A percentile compares a stretch with the other conserved stretches of the same genome.
These are phyloP conservation scores for Aspergillus neoniger DNA, from an alignment of 2,329 filamentous ascomycete species.

Conservation along the genomic window DNA sequence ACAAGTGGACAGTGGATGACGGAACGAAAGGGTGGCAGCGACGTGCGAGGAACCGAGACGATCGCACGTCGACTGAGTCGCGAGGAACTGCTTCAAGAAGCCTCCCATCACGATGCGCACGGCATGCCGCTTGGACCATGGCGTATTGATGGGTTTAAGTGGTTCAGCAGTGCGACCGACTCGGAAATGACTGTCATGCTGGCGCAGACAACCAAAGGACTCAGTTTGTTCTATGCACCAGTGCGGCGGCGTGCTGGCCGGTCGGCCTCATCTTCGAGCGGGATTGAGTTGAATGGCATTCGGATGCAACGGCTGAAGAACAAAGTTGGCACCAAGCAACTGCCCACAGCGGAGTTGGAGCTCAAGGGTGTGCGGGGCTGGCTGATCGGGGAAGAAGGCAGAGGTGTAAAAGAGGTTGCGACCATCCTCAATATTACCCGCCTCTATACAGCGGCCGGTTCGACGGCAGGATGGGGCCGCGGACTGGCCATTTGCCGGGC, in stretches of 20 bases:
- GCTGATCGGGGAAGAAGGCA: constrained; percentile 66
- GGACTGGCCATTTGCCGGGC: constrained; percentile 44
- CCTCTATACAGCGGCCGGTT: constrained; percentile 44
- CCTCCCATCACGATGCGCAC: background rate
- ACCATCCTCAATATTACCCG: constrained; percentile 68
- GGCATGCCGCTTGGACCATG: constrained; percentile 16
- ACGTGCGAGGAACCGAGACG: constrained; percentile 69
- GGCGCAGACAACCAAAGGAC: constrained; percentile 57
- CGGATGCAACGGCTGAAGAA: constrained; percentile 68
- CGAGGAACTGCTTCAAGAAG: background rate
- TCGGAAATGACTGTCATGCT: constrained; percentile 65
- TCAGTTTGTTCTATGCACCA: constrained; percentile 67
- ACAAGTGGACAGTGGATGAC: constrained; percentile 81
- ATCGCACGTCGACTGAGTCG: constrained; percentile 43
- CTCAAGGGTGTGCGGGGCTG: constrained; percentile 64
- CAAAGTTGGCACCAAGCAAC: constrained; percentile 68
- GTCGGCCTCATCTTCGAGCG: background rate
- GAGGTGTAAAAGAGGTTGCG: constrained; percentile 68
- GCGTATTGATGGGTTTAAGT: constrained; percentile 67
- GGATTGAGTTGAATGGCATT: constrained; percentile 58
- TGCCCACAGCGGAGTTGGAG: constrained; percentile 73
- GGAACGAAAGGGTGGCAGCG: constrained; percentile 67
- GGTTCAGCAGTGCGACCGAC: constrained; percentile 69
- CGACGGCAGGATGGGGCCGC: constrained; percentile 41
- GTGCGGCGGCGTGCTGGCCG: constrained; percentile 39